These are phyloP conservation scores for Raphanus raphanistrum DNA, from an alignment of 345 rosid genomes.

Conservation along the genomic window DNA sequence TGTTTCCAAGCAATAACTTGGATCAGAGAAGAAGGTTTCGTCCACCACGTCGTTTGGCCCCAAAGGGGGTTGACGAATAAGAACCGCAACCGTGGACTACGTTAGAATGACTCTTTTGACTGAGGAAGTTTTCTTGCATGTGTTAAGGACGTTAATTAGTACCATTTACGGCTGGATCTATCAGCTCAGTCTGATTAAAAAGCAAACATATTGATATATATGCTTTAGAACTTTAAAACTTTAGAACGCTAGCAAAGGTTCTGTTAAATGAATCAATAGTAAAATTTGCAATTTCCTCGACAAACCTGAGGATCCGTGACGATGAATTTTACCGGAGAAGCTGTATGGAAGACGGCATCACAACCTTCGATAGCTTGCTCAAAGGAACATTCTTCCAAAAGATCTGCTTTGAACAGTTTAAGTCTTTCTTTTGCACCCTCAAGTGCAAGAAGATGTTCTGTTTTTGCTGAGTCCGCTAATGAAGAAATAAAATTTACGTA, in stretches of 20 bases:
- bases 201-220: not conserved
- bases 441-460: slow-evolving; percentile 35
- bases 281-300: not conserved
- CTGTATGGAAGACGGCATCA: slow-evolving; percentile 60
- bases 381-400: slow-evolving; percentile 42
- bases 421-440: slow-evolving; percentile 44
- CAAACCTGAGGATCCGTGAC: slow-evolving; percentile 45
- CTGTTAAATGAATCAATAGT: not conserved
- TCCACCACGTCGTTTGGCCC: slow-evolving; percentile 40
- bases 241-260: not conserved
- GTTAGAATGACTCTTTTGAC: slow-evolving; percentile 53
- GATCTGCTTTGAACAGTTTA: slow-evolving; percentile 35
- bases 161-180: slow-evolving; percentile 50
- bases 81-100: slow-evolving; percentile 47
- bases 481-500: not conserved
- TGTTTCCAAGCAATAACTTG: slow-evolving; percentile 24
- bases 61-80: slow-evolving; percentile 24
- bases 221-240: not conserved
- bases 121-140: slow-evolving; percentile 45
- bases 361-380: slow-evolving; percentile 52
- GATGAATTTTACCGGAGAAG: slow-evolving; percentile 46
- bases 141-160: slow-evolving; percentile 49
- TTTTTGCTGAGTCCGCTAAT: slow-evolving; percentile 41
- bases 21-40: slow-evolving; percentile 54
- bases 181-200: not conserved